Evolutionary conservation across 371 early-diverging fungal genomes (phyloP).

Genomic region (Apophysomyces elegans): DNA sequence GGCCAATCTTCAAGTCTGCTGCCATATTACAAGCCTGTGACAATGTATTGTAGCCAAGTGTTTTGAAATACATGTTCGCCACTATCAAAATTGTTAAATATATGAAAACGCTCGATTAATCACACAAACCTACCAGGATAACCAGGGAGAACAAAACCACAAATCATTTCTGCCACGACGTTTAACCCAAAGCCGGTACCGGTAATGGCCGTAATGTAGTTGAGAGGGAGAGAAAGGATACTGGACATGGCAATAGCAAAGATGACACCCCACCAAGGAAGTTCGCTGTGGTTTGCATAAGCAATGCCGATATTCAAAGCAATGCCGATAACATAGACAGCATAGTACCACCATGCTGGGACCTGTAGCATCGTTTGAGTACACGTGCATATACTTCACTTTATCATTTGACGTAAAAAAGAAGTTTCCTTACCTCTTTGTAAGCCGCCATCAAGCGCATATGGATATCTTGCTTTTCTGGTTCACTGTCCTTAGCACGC

Average conservation of each 20-base stretch:
- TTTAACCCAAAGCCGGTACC: constrained; percentile 54
- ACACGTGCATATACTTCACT: neutral
- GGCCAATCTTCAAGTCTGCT: constrained; percentile 71
- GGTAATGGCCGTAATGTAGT: constrained; percentile 45
- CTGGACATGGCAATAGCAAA: constrained; percentile 64
- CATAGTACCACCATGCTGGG: constrained; percentile 79
- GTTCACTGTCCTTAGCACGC: constrained; percentile 6
- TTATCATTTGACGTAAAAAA: constrained; percentile 11
- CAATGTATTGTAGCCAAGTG: constrained; percentile 58
- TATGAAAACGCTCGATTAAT: neutral
- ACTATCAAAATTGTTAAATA: constrained; percentile 28
- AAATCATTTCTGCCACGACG: constrained; percentile 68
- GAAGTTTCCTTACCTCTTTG: constrained; percentile 33
- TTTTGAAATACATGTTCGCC: constrained; percentile 62
- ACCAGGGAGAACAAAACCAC: constrained; percentile 49
- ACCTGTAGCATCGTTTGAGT: constrained; percentile 56
- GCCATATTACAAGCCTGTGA: constrained; percentile 60
- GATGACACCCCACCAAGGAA: constrained; percentile 76
- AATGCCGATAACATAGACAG: constrained; percentile 61
- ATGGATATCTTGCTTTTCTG: constrained; percentile 29
- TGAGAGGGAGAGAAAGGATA: constrained; percentile 39
- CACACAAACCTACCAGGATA: constrained; percentile 30
- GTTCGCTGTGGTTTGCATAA: constrained; percentile 55
- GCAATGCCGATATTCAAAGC: constrained; percentile 66
- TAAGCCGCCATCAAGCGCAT: constrained; percentile 36